Conservation (phyloP, 495 filamentous ascomycete species). For the Gamarada debralockiae region DNA sequence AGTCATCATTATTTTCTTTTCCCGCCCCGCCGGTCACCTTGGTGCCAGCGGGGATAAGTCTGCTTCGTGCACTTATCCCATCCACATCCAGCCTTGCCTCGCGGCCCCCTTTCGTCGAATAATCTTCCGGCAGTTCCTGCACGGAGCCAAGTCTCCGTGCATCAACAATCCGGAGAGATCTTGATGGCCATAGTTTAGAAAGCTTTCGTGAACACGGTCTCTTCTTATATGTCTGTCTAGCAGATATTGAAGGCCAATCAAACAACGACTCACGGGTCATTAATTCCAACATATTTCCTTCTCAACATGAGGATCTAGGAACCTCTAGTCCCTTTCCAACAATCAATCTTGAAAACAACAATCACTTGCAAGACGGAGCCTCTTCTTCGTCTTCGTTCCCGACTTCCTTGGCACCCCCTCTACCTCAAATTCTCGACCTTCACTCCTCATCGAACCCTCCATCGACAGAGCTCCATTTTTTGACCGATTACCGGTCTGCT, state of each 20-base stretch:
- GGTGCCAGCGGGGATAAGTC: neutral
- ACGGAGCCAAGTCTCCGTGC: too few relatives aligned
- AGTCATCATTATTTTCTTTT: neutral
- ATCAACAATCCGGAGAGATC: neutral
- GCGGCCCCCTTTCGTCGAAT: neutral
- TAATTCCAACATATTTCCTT: neutral
- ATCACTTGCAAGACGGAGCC: neutral
- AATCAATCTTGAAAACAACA: neutral
- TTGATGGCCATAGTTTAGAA: slow-evolving; percentile 1
- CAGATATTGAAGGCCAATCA: neutral
- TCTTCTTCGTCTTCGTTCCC: neutral
- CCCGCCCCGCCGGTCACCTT: slow-evolving; percentile 1
- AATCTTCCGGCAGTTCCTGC: neutral
- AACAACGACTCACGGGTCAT: too few relatives aligned
- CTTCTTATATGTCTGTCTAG: neutral
- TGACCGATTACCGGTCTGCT: neutral
- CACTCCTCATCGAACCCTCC: neutral
- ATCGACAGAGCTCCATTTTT: neutral
- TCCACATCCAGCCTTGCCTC: neutral
- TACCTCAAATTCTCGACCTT: neutral
- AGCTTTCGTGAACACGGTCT: neutral
- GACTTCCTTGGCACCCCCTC: neutral
- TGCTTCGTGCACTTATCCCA: neutral
- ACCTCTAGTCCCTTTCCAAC: neutral
- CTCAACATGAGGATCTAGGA: neutral